Evolutionary conservation across 345 rosid genomes (phyloP), one percentile per base, ranked within the genome.

Genomic region (Leavenworthia alabamica): DNA sequence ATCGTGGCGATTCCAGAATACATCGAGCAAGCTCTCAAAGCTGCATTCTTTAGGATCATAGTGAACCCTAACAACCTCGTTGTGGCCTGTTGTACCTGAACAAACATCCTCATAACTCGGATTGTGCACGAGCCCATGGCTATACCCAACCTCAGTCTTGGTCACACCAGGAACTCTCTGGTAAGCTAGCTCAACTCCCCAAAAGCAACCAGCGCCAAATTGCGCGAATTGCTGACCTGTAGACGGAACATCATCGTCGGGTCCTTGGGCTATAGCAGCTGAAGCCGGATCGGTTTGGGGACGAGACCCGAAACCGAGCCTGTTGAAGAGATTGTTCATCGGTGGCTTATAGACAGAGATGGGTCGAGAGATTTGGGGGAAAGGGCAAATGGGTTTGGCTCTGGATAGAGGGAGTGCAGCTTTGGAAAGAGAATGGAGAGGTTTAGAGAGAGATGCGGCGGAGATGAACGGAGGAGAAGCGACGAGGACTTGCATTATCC

Each of bases 201-300:
- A 92, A 80, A 92, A 92, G 64, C 98, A 92, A n/a, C 97, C 95
- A 0, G 95, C 97, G 35, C 91, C 97, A 71, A 92, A 89, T 58
- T 89, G 83, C 3, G 95, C 93, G 9, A 89, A 75, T 68, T 80
- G 82, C 73, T 70, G 79, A 43, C 62, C 72, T 0, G 86, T 75
- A 0, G 77, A 81, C 0, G 89, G 81, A 19, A 31, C 70, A 68
- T 91, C 96, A 1, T 52, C 72, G 64, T 91, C 98, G 7, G 77
- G 85, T 26, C 78, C 86, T 56, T 77, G 75, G 4, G 90, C 86
- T 19, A 73, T 73, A n/a, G 76, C 75, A 35, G 75, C 56, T 10
- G 75, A 58, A 36, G 71, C 7, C 0, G 75, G 75, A 31, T 72
- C 71, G 23, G 9, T 13, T 65, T 58, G 75, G 19, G 75, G 62